Evolutionary conservation across 768 basidiomycete genomes (phyloP), one percentile per base, ranked within the genome.

Genomic region (Crepidotus variabilis): DNA sequence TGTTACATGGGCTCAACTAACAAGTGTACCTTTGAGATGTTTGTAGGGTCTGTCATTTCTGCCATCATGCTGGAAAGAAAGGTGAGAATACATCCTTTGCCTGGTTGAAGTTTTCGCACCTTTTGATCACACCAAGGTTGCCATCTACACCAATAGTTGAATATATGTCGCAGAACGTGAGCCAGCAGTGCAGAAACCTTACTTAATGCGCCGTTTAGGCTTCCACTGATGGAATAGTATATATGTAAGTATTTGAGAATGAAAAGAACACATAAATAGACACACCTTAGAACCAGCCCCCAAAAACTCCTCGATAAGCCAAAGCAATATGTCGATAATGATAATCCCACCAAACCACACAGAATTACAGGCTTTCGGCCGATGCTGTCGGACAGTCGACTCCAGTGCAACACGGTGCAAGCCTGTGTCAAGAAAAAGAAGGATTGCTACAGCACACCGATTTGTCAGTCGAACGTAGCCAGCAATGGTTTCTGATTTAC

Each of bases 361-460:
- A 91, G 72, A 57, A 91, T 81, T 21, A 92, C 82, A 0, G 90
- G 89, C 60, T 87, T 90, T 47, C 90, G 83, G 18, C 90, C 90
- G 39, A 91, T 68, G 36, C 77, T 73, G 59, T 92, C 90, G 10
- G 88, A 90, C 10, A 83, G 53, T 16, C 86, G 80, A 65, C 86
- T 86, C 88, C 89, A 92, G 58, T 89, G 82, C 14, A 91, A 68
- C 22, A 90, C 83, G 1, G 87, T 89, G 50, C 82, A 67, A 0
- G 88, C 87, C 70, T 91, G 86, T 0, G 87, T 85, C 18, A 87
- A 73, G 60, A 86, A 92, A 70, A 90, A 92, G 13, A 89, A 63
- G 0, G 90, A 91, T 78, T 89, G 84, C 90, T 92, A 57, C 16
- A n/a, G n/a, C n/a, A n/a, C n/a, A n/a, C n/a, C n/a, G n/a, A n/a